Conservation (phyloP, 23 red algal genomes). For the Pyropia haitanensis region DNA sequence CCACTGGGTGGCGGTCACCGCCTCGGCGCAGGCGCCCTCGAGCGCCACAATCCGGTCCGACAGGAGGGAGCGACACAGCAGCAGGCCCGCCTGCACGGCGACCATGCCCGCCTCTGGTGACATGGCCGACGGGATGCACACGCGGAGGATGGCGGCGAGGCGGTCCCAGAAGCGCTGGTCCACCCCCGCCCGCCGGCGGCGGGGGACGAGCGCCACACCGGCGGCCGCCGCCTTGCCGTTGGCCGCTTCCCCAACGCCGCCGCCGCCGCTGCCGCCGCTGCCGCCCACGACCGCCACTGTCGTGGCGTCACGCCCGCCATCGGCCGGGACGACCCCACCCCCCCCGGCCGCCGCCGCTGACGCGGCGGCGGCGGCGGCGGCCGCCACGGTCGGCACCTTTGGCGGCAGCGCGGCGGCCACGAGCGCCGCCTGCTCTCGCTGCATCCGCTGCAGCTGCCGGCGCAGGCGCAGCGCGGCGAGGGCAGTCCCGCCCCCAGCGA, state of each 20-base stretch:
- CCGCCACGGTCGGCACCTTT: neutral
- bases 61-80: constrained; percentile 38
- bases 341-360: no score
- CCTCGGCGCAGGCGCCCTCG: constrained; percentile 53
- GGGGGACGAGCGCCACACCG: neutral
- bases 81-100: constrained; percentile 26
- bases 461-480: constrained; percentile 15
- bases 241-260: neutral
- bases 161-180: constrained; percentile 39
- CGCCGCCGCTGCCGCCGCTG: no score
- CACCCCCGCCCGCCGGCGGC: constrained; percentile 4
- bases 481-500: constrained; percentile 19
- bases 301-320: no score
- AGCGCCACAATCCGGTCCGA: constrained; percentile 40
- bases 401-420: constrained; percentile 14
- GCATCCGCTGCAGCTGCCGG: constrained; percentile 9
- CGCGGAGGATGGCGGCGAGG: constrained; percentile 26
- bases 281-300: no score
- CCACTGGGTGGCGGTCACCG: constrained; percentile 57
- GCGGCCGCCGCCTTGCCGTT: neutral
- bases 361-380: no score
- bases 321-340: no score
- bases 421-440: constrained; percentile 24
- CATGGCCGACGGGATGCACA: constrained; percentile 42
- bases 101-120: constrained; percentile 24